phyloP scores from a whole-genome alignment of 768 basidiomycete species.

The Macrolepiota fuliginosa region DNA sequence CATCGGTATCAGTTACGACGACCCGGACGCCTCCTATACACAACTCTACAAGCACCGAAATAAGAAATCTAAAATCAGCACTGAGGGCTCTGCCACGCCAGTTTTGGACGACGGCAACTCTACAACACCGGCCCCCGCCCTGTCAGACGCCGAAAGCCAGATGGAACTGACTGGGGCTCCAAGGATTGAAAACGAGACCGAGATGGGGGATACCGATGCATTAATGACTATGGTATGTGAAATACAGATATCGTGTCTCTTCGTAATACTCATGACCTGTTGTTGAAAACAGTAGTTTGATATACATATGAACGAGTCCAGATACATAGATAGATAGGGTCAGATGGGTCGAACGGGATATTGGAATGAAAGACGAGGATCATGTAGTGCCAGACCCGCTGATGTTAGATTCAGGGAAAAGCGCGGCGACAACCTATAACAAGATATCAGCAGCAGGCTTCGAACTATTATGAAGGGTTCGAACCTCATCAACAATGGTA shows the following conservation, averaged over 20 bases:
- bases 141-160: not conserved
- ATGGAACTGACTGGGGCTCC: not conserved
- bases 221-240: not conserved
- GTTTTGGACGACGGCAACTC: not conserved
- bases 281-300: not conserved
- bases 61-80: constrained; percentile 29
- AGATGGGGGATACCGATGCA: not conserved
- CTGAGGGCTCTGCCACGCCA: constrained; percentile 11
- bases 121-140: not conserved
- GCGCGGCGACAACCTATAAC: constrained; percentile 49
- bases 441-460: not conserved
- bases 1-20: constrained; percentile 50
- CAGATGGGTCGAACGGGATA: not conserved
- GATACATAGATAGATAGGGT: not conserved
- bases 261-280: not conserved
- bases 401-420: constrained; percentile 51
- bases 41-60: constrained; percentile 45
- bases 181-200: not conserved
- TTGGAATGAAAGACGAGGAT: not conserved
- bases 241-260: not conserved
- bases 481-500: constrained; percentile 86
- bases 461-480: constrained; percentile 14
- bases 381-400: not conserved
- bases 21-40: constrained; percentile 57
- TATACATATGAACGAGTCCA: not conserved